Evolutionary conservation across 1,284 basidiomycete genomes (phyloP).

Genomic region (Athelia psychrophila): DNA sequence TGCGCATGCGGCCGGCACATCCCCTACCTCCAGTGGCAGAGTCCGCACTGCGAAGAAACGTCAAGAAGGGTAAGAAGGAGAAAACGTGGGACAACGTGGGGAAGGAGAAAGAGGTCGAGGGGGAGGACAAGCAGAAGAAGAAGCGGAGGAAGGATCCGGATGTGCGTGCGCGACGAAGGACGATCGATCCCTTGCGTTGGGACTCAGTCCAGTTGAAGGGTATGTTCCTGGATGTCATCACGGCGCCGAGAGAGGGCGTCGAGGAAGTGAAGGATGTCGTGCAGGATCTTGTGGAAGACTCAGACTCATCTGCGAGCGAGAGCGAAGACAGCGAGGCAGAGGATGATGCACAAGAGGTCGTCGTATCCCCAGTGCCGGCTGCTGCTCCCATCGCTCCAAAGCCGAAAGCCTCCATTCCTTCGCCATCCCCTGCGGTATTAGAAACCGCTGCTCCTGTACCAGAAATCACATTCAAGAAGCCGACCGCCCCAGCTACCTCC

Average conservation of each 20-base stretch:
- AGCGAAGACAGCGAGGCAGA: conserved; percentile 2
- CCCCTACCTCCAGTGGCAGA: conserved; percentile 47
- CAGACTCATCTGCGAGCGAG: conserved; percentile 2
- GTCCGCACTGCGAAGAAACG: not conserved
- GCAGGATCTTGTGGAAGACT: not conserved
- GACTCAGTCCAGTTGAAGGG: conserved; percentile 66
- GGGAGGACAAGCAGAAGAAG: conserved; percentile 28
- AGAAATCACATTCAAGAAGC: too few species aligned
- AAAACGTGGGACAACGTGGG: conserved; percentile 11
- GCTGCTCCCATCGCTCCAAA: not conserved
- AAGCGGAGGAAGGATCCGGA: conserved; percentile 37
- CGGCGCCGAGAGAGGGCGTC: conserved; percentile 5
- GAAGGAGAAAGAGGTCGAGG: conserved; percentile 17
- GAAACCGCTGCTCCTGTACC: too few species aligned
- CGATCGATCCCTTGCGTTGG: conserved; percentile 68
- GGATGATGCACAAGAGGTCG: conserved; percentile 6
- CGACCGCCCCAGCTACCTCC: not conserved
- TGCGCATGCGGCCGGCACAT: conserved; percentile 63
- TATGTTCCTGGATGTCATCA: conserved; percentile 47
- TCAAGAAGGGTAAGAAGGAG: not conserved
- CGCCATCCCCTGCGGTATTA: too few species aligned
- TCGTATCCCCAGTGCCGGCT: not conserved
- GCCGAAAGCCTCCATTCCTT: too few species aligned
- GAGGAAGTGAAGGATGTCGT: conserved; percentile 5
- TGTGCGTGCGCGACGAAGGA: conserved; percentile 45